Evolutionary conservation across 2,329 filamentous ascomycete species (phyloP), one percentile per base, ranked within the genome.

Genomic region (Ophiostoma piceae): DNA sequence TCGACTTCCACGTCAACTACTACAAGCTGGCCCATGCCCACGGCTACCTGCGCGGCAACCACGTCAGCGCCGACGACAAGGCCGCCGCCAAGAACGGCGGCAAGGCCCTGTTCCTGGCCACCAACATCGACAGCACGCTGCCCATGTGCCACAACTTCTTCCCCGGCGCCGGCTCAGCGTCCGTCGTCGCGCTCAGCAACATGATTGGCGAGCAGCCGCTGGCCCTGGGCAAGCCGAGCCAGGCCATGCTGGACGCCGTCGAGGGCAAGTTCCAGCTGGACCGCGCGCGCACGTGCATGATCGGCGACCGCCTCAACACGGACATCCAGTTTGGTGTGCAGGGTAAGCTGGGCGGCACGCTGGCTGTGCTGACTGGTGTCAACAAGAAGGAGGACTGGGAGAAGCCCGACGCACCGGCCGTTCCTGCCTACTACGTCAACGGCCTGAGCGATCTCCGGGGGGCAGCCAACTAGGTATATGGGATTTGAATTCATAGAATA

Each of bases 221-320:
- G 41, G 88, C 92, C 2, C 82, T 98, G 57, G 95, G 95, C 0
- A 99, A 99, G 82, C 95, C 95, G 2, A 97, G 92, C 78, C 93
- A 97, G 82, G 94, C 94, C 3, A 99, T 99, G 95, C 97, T 99
- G 94, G 94, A 98, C 79, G 93, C 95, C 2, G 91, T 99, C 70
- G 94, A 98, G 82, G 94, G 94, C 71, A 97, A 96, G 80, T 97
- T 98, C 79, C 85, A 91, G 74, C 90, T 99, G 69, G 89, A 98
- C 78, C 87, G 94, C 51, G 87, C 84, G 71, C 88, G 88, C 74
- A 92, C 95, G 0, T 98, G 95, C 80, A 99, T 99, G 95, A 87
- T 99, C 62, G 95, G 95, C 7, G 95, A 99, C 79, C 85, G 95
- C 39, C 82, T 97, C 73, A 92, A 98, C 78, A 99, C 95, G 0